Base-by-base conservation (phyloP, 202 grass and related monocot species). In the Hordeum pubiflorum region DNA sequence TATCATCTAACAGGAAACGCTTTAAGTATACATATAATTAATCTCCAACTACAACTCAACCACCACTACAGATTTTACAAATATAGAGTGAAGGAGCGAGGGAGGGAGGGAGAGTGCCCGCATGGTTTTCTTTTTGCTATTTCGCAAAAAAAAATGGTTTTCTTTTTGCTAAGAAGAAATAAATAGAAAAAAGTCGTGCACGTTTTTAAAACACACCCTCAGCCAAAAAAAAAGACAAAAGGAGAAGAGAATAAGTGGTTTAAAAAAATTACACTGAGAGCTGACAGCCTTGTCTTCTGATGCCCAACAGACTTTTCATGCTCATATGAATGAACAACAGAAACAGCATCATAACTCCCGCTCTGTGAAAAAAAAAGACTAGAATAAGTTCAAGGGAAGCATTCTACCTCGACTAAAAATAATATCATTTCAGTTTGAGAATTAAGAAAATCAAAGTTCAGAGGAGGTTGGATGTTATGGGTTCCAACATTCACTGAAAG, bases 291-390 rank as follows among this genome's bases (percentile, higher is more conserved):
- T 69, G 94, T 88, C 82, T 97, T 97, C 69, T 94, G 92, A 62
- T 93, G 84, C 31, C 84, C 92, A 81, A 79, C 75, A 68, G 87
- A 86, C 75, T 36, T 94, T 66, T 89, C 92, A 89, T 94, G 82
- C 78, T 97, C 92, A 67, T 92, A 97, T 39, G 92, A 97, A 89
- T 97, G 86, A 82, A 97, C 94, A 81, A 87, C 76, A 29, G 88
- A 74, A 62, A 91, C 81, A 58, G 90, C 90, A 91, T 97, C 94
- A 86, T 86, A 86, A 57, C 33, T 91, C 32, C 94, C 94, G 24
- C 80, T 87, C 94, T 97, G 79, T 67, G 55, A 83, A 80, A 37
- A 77, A 37, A n/a, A 75, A 5, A 46, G 7, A 55, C 11, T 10
- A 59, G 22, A 76, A 82, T 82, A 71, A 78, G 24, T 80, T 58